phyloP scores from a whole-genome alignment of 2,329 filamentous ascomycete species.

The Cryoendolithus antarcticus region DNA sequence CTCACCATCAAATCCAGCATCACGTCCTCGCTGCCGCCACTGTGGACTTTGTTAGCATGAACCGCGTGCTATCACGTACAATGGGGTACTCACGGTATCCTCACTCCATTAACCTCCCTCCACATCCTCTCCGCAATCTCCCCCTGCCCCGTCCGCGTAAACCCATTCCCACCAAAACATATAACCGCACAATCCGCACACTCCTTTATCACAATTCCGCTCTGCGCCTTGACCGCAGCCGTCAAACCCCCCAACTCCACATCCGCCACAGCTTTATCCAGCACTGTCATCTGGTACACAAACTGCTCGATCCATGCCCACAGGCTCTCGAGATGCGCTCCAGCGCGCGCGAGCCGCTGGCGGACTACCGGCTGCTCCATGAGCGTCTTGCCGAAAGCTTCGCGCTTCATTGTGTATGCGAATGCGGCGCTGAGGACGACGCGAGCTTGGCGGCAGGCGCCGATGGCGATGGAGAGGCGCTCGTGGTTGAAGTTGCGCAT shows the following conservation, averaged over 20 bases:
- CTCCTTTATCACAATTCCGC: conserved; percentile 58
- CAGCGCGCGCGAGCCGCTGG: conserved; percentile 59
- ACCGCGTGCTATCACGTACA: too few species aligned
- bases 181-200: conserved; percentile 58
- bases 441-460: conserved; percentile 48
- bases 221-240: conserved; percentile 59
- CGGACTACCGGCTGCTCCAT: conserved; percentile 65
- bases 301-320: conserved; percentile 64
- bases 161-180: conserved; percentile 64
- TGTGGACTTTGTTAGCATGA: conserved; percentile 10
- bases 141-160: conserved; percentile 56
- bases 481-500: conserved; percentile 61
- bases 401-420: conserved; percentile 51
- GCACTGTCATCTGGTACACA: conserved; percentile 52
- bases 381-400: conserved; percentile 55
- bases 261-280: conserved; percentile 48
- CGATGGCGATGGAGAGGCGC: conserved; percentile 53
- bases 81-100: conserved; percentile 21
- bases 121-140: conserved; percentile 56
- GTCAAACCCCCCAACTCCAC: conserved; percentile 58
- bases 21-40: conserved; percentile 59
- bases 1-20: conserved; percentile 57
- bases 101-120: conserved; percentile 15
- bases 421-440: conserved; percentile 49
- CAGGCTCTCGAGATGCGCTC: conserved; percentile 54